Conservation (phyloP, 352 stramenopile genomes). For the Phytophthora pini region DNA sequence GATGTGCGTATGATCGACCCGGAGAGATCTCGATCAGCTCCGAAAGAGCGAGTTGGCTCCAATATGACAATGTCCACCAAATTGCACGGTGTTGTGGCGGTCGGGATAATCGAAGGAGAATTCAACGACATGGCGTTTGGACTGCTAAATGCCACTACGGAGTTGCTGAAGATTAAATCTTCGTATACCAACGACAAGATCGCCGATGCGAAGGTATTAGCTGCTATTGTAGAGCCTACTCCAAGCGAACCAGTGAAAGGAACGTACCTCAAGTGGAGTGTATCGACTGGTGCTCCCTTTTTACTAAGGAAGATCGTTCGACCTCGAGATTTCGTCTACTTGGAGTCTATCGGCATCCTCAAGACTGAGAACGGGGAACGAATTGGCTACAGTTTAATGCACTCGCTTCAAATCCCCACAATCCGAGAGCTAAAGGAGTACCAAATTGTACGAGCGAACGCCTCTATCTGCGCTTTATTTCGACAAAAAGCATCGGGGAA, state of each 20-base stretch:
- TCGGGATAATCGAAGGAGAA: constrained; percentile 36
- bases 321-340: constrained; percentile 54
- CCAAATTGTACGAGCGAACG: constrained; percentile 45
- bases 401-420: constrained; percentile 54
- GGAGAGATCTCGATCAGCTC: constrained; percentile 20
- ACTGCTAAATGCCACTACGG: constrained; percentile 30
- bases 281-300: constrained; percentile 37
- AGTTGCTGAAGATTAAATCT: constrained; percentile 45
- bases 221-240: constrained; percentile 42
- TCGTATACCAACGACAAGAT: constrained; percentile 62
- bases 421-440: constrained; percentile 36
- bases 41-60: constrained; percentile 34
- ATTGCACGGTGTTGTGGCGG: constrained; percentile 28
- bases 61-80: constrained; percentile 36
- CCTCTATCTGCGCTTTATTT: constrained; percentile 52
- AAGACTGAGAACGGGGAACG: constrained; percentile 33
- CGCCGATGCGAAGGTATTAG: constrained; percentile 52
- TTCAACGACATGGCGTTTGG: constrained; percentile 55
- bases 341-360: constrained; percentile 47
- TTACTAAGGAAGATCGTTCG: constrained; percentile 44
- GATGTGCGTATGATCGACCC: constrained; percentile 26
- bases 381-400: constrained; percentile 55
- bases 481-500: constrained; percentile 40
- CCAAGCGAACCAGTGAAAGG: constrained; percentile 46
- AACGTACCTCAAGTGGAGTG: constrained; percentile 49